Conservation (phyloP, 2,329 filamentous ascomycete species). For the Ophiostoma pallidulum region DNA sequence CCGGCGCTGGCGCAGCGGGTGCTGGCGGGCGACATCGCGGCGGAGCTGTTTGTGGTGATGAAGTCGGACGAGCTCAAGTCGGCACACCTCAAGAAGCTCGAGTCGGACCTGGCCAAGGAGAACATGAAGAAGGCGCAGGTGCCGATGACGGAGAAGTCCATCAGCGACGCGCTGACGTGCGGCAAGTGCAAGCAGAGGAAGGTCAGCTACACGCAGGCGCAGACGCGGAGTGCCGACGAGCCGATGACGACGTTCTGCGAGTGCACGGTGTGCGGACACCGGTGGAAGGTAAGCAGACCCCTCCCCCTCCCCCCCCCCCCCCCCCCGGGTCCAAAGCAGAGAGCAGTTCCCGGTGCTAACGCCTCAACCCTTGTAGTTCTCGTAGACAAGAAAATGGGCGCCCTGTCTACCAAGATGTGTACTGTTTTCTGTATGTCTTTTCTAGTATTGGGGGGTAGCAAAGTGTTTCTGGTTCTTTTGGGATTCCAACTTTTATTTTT, state of each 20-base stretch:
- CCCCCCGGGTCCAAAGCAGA: no score
- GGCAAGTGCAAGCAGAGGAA: conserved; percentile 87
- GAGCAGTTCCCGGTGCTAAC: no score
- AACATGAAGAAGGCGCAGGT: conserved; percentile 98
- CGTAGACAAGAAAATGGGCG: neutral
- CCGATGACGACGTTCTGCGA: conserved; percentile 74
- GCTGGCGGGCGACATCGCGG: conserved; percentile 60
- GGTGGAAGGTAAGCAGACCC: conserved; percentile 55
- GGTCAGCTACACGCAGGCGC: conserved; percentile 92
- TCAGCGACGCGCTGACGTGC: conserved; percentile 80
- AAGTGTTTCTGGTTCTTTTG: neutral
- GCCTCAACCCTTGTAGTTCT: no score
- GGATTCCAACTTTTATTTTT: neutral
- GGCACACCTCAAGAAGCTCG: conserved; percentile 65
- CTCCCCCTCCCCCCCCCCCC: no score
- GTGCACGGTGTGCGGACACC: conserved; percentile 58
- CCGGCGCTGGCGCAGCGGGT: conserved; percentile 66
- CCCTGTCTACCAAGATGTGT: no score
- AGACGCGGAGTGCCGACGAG: conserved; percentile 92
- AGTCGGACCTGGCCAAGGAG: conserved; percentile 70
- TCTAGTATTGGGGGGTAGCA: neutral
- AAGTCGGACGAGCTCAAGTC: conserved; percentile 85
- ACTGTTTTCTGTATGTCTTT: neutral
- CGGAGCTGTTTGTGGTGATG: conserved; percentile 76
- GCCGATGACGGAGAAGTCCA: conserved; percentile 80